These are phyloP conservation scores for Stropharia rugosoannulata DNA, from an alignment of 768 basidiomycete species.

Conservation along the genomic window DNA sequence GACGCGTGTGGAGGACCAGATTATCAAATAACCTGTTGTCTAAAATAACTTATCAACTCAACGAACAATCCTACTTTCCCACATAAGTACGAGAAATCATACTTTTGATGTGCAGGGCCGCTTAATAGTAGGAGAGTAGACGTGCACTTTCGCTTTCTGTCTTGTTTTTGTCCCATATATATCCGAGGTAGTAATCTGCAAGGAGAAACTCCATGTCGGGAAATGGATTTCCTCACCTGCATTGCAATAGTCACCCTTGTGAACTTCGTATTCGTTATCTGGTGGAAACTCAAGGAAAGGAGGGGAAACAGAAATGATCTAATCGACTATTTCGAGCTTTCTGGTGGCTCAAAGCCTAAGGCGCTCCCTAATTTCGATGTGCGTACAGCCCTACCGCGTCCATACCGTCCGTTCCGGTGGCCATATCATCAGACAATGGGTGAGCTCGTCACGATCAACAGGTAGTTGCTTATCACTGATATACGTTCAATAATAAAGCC, in stretches of 20 bases:
- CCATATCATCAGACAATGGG: slow-evolving; percentile 58
- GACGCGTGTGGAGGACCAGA: too few relatives aligned
- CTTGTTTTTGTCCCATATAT: too few relatives aligned
- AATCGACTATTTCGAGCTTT: slow-evolving; percentile 39
- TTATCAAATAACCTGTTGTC: too few relatives aligned
- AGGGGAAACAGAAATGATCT: not conserved
- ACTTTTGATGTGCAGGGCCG: too few relatives aligned
- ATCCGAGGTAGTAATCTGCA: too few relatives aligned
- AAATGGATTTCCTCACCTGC: too few relatives aligned
- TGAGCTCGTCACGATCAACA: slow-evolving; percentile 20
- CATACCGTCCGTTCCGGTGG: slow-evolving; percentile 59
- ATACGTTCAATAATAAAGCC: slow-evolving; percentile 25
- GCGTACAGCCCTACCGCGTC: slow-evolving; percentile 40
- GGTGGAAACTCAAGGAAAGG: not conserved
- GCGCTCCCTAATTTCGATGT: slow-evolving; percentile 44
- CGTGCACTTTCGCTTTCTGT: too few relatives aligned
- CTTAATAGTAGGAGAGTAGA: too few relatives aligned
- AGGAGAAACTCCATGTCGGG: too few relatives aligned
- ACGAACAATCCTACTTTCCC: too few relatives aligned
- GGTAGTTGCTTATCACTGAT: not conserved
- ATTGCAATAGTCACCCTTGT: not conserved
- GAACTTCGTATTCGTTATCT: not conserved
- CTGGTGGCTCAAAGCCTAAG: slow-evolving; percentile 41
- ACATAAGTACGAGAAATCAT: too few relatives aligned
- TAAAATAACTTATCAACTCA: too few relatives aligned